Evolutionary conservation across 2,329 filamentous ascomycete species (phyloP).

Genomic region (Geosmithia flava): DNA sequence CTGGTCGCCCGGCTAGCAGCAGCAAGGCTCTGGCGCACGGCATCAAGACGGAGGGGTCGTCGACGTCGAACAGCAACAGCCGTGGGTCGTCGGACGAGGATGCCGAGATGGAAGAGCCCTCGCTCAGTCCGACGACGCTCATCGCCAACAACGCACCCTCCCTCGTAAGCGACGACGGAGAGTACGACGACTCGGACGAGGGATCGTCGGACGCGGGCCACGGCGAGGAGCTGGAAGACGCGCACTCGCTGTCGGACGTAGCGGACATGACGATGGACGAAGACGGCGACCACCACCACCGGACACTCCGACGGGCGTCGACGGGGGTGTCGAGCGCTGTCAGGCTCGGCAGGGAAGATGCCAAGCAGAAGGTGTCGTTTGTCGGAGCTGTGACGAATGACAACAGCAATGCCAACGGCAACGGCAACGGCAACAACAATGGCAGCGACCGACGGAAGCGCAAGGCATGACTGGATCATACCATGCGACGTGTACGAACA

Average conservation of each 20-base stretch:
- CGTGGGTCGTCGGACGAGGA: constrained; percentile 26
- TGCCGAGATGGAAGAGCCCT: constrained; percentile 41
- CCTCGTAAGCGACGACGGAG: constrained; percentile 68
- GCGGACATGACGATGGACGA: constrained; percentile 51
- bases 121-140: constrained; percentile 57
- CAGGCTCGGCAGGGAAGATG: constrained; percentile 40
- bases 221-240: constrained; percentile 38
- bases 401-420: constrained; percentile 17
- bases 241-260: constrained; percentile 47
- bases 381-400: constrained; percentile 34
- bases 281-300: constrained; percentile 34
- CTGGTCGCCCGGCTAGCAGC: constrained; percentile 37
- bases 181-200: constrained; percentile 62
- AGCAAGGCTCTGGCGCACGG: constrained; percentile 34
- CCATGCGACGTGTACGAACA: not conserved
- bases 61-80: not conserved
- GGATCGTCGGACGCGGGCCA: constrained; percentile 46
- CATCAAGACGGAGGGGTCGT: not conserved
- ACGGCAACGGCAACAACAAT: constrained; percentile 5
- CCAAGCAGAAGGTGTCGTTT: constrained; percentile 39
- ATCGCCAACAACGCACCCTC: constrained; percentile 68
- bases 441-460: constrained; percentile 15
- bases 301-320: constrained; percentile 29
- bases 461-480: constrained; percentile 10
- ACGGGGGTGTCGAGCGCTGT: constrained; percentile 30